A percentile compares a stretch with the other conserved stretches of the same genome.
Conservation (phyloP, 2,329 filamentous ascomycete species). For the Nemania sp. region DNA sequence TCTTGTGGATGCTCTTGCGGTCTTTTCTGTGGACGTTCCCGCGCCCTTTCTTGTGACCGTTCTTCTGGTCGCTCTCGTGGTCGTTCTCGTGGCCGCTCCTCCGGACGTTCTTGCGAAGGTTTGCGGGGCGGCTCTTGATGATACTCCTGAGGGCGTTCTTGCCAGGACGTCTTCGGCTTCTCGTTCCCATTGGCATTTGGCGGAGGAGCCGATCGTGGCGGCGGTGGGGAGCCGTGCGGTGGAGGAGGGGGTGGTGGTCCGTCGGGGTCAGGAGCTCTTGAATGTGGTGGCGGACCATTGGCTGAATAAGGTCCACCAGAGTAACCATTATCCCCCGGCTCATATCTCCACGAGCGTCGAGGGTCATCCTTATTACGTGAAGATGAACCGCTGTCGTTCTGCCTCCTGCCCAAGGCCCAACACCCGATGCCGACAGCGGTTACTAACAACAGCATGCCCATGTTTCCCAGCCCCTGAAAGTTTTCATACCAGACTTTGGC, state of each 20-base stretch:
- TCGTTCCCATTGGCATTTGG: conserved; percentile 34
- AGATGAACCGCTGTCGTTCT: conserved; percentile 49
- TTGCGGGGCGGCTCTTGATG: neutral
- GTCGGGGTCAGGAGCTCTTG: conserved; percentile 33
- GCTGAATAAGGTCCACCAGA: conserved; percentile 26
- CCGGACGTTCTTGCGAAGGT: conserved; percentile 15
- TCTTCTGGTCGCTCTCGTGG: neutral
- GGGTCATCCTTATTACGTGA: conserved; percentile 29
- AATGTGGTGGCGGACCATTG: conserved; percentile 24
- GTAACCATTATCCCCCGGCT: conserved; percentile 31
- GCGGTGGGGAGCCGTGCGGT: conserved; percentile 40
- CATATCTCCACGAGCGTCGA: conserved; percentile 31
- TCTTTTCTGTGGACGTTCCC: conserved; percentile 29
- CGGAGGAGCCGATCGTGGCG: conserved; percentile 33
- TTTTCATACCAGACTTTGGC: conserved; percentile 73
- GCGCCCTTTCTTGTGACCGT: neutral
- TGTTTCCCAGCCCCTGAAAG: conserved; percentile 71
- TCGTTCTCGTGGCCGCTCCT: conserved; percentile 4
- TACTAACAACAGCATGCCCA: conserved; percentile 72
- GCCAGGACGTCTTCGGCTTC: conserved; percentile 45
- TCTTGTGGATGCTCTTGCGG: conserved; percentile 13
- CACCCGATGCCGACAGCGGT: conserved; percentile 74
- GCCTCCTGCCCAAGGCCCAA: conserved; percentile 74
- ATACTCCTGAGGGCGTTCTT: conserved; percentile 34
- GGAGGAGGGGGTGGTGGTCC: conserved; percentile 44